Evolutionary conservation across 2,329 filamentous ascomycete species (phyloP).

Genomic region (Diplodia sapinea): DNA sequence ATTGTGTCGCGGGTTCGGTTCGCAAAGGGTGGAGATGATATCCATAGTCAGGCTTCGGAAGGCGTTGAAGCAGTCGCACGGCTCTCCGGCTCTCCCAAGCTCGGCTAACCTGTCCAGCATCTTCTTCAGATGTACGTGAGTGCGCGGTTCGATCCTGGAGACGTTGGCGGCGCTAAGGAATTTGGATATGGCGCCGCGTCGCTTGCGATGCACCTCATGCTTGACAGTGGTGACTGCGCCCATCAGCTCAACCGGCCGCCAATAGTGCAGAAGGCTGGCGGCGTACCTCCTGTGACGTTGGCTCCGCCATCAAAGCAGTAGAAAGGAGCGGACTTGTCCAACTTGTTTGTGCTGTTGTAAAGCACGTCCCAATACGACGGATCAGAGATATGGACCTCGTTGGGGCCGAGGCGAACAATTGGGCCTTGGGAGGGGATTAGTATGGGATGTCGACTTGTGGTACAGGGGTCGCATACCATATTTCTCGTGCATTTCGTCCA

Average conservation of each 20-base stretch:
- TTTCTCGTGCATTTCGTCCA: constrained; percentile 38
- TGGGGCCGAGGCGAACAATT: constrained; percentile 43
- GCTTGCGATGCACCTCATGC: constrained; percentile 36
- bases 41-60: constrained; percentile 35
- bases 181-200: constrained; percentile 30
- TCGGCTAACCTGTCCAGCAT: constrained; percentile 32
- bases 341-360: constrained; percentile 9
- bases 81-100: constrained; percentile 19
- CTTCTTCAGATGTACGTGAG: constrained; percentile 17
- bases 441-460: no score
- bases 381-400: constrained; percentile 42
- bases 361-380: constrained; percentile 37
- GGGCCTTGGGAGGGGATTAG: constrained; percentile 36
- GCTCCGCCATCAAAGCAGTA: constrained; percentile 3
- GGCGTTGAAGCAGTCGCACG: constrained; percentile 32
- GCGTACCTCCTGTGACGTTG: background rate
- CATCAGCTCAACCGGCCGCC: background rate
- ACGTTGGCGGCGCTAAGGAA: constrained; percentile 33
- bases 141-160: constrained; percentile 24
- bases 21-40: constrained; percentile 33
- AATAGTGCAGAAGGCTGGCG: no score
- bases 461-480: constrained; percentile 33
- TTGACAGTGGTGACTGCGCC: constrained; percentile 6
- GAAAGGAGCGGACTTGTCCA: constrained; percentile 30
- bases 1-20: constrained; percentile 31